phyloP scores from a whole-genome alignment of 2,329 filamentous ascomycete genomes.

The Fusarium abutilonis region DNA sequence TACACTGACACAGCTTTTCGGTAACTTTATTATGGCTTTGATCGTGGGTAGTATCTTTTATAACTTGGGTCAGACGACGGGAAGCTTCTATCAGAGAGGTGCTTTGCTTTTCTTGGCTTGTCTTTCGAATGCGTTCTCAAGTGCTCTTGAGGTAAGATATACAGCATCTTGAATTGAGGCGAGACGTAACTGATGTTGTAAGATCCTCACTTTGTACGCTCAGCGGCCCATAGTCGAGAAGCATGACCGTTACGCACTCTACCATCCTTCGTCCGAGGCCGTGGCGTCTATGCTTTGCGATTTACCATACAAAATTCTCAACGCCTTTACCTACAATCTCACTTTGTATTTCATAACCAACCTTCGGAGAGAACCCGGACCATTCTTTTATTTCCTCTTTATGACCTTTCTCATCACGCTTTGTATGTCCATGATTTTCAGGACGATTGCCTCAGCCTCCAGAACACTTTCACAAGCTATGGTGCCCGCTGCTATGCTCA shows the following conservation, averaged over 20 bases:
- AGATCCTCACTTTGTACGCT: slow-evolving; percentile 47
- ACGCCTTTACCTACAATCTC: slow-evolving; percentile 54
- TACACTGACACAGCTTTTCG: slow-evolving; percentile 53
- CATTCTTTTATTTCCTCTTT: slow-evolving; percentile 59
- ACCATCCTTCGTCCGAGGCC: slow-evolving; percentile 49
- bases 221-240: slow-evolving; percentile 51
- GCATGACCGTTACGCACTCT: slow-evolving; percentile 49
- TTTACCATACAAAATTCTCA: slow-evolving; percentile 53
- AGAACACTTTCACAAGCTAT: slow-evolving; percentile 61
- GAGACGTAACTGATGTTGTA: slow-evolving; percentile 40
- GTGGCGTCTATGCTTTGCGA: slow-evolving; percentile 52
- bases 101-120: slow-evolving; percentile 62
- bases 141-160: slow-evolving; percentile 44
- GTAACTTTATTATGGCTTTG: slow-evolving; percentile 59
- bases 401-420: slow-evolving; percentile 53
- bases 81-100: slow-evolving; percentile 58
- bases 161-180: rapidly evolving
- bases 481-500: slow-evolving; percentile 52
- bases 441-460: slow-evolving; percentile 52
- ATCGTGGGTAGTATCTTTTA: slow-evolving; percentile 64
- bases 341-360: slow-evolving; percentile 61
- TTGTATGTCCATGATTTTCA: slow-evolving; percentile 58
- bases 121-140: slow-evolving; percentile 60
- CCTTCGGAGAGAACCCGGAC: slow-evolving; percentile 54
- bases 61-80: slow-evolving; percentile 54